Base-by-base conservation (phyloP, 2,329 filamentous ascomycete species). In the Mycocentrospora acerina region DNA sequence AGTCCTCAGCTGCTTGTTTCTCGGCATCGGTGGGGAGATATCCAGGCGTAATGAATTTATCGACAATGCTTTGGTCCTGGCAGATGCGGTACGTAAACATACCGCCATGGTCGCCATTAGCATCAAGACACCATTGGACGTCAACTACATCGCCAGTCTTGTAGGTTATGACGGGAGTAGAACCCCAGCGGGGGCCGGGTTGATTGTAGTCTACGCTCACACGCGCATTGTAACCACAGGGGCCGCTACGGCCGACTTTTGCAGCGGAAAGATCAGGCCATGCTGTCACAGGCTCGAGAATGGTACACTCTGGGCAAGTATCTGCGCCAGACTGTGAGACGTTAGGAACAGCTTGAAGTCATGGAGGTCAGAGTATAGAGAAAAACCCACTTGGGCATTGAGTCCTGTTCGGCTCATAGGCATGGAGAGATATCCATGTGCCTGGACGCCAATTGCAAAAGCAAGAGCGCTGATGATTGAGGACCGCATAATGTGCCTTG, bases 31-130 rank as follows among this genome's bases (percentile, higher is more conserved):
- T 65, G n/a, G 61, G 61, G 7, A 65, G 46, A 25, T 64, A 64
- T 3, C 47, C 50, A 1, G 60, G 53, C 1, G 49, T 55, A n/a
- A 62, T 24, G 14, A 65, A 46, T 35, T 64, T 62, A 37, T 65
- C 46, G 4, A 65, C 59, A 5, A 65, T 36, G 14, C 46, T 48
- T 29, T 64, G 60, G 18, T 65, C 43, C 36, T 62, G 59, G 43
- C 61, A 64, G 35, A 64, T 60, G 37, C 61, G 59, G 45, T 64
- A 64, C 22, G 38, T 47, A 35, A 64, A 64, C 60, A 65, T 65
- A 44, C 59, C 58, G 12, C 60, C 61, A 29, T 65, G 61, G 32
- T 65, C 61, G 16, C 61, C 60, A 32, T 65, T 65, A 35, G 55
- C 46, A 35, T 65, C 61, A 12, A 65, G 30, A 29, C 61, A 65